Base-by-base conservation (phyloP, 2,329 filamentous ascomycete species). In the Neofusicoccum parvum region DNA sequence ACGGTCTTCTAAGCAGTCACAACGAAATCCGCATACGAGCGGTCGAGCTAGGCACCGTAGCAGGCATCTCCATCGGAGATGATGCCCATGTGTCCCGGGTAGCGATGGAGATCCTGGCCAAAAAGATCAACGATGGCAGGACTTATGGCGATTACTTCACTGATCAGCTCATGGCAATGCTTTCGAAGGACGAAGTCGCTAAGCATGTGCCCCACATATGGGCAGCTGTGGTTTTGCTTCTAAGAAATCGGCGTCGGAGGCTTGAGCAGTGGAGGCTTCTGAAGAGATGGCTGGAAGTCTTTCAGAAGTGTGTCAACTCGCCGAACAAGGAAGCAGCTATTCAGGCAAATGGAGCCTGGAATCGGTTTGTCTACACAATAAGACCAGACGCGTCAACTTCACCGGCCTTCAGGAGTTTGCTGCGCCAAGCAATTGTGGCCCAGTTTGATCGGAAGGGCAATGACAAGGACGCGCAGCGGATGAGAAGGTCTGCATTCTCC, bases 341-440 rank as follows among this genome's bases (percentile, higher is more conserved):
- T 14, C 89, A 96, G 72, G 92, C 94, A 23, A 92, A 94, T 72
- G 81, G 89, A 65, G 93, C 93, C 0, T 97, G 94, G 92, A 92
- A 91, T 70, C 89, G 91, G 62, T 87, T 97, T 50, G 86, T 95
- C 20, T 96, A 90, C 73, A 86, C 89, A 6, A 84, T 92, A 15
- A 85, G 89, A 63, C 85, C 89, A 0, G 88, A 90, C 69, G 84
- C 87, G 20, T 79, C 81, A 2, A 87, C 85, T 0, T 76, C 81
- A 5, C 79, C 80, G 5, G 82, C 82, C 5, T 39, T 91, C 71
- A 80, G 86, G 34, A 87, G 85, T 53, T 86, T 90, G 71, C 81
- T 96, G 1, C 86, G 85, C 65, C 87, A 90, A 50, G 66, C 92
- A 92, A 0, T 84, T 94, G 14, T 78, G 84, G 12, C 87, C 84